phyloP scores from a whole-genome alignment of 164 flowering plant genomes.

The Paratinospora sagittata region DNA sequence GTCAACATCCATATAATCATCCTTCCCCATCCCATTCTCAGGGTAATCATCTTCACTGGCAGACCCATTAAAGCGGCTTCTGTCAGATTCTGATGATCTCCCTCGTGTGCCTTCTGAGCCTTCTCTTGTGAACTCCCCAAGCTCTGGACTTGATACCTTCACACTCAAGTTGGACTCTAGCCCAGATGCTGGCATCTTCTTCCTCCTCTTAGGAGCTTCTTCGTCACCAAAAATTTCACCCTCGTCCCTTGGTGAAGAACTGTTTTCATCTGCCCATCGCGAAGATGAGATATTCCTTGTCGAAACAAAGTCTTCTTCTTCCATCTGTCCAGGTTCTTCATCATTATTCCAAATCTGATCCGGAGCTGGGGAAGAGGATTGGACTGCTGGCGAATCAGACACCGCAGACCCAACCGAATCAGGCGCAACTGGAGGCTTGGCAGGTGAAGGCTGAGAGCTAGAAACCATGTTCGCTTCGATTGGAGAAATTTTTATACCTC shows the following conservation, averaged over 20 bases:
- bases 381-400: constrained; percentile 25
- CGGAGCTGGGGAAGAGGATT: constrained; percentile 20
- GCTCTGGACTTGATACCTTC: constrained; percentile 45
- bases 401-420: constrained; percentile 14
- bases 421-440: constrained; percentile 11
- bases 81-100: no score
- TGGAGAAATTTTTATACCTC: no score
- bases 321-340: constrained; percentile 30
- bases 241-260: no score
- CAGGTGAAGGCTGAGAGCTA: constrained; percentile 21
- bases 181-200: constrained; percentile 30
- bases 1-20: constrained; percentile 53
- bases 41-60: constrained; percentile 40
- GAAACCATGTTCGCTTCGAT: no score
- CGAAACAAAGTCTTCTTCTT: no score
- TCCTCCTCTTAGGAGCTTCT: constrained; percentile 46
- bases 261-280: no score
- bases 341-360: constrained; percentile 25
- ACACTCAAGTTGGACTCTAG: constrained; percentile 23
- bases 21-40: constrained; percentile 31
- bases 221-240: no score
- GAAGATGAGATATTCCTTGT: no score
- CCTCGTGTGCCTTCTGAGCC: no score
- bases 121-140: constrained; percentile 42
- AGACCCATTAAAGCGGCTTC: constrained; percentile 26